phyloP scores from a whole-genome alignment of 129 eudicot genomes.

The Artemisia tridentata region DNA sequence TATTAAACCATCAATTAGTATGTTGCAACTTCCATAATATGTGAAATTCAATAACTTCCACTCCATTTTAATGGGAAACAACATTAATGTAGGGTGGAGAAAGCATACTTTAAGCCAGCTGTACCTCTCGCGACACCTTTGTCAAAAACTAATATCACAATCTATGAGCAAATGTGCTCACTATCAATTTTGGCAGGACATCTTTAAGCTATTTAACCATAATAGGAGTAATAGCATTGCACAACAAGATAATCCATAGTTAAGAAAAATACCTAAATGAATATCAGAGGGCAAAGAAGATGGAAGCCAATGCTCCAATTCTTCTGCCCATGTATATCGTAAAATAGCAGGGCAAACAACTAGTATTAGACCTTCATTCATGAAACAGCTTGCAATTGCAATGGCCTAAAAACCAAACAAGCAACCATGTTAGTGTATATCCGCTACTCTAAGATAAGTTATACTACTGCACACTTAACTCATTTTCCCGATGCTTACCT shows the following conservation, averaged over 20 bases:
- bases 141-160: conserved; percentile 5
- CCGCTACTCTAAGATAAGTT: neutral
- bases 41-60: neutral
- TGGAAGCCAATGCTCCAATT: conserved; percentile 97
- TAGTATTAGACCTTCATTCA: conserved; percentile 74
- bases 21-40: too few species aligned
- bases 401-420: conserved; percentile 61
- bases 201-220: conserved; percentile 1
- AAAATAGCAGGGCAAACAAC: conserved; percentile 97
- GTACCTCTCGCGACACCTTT: conserved; percentile 16
- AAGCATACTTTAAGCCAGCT: conserved; percentile 8
- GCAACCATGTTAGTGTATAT: conserved; percentile 10
- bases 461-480: neutral
- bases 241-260: conserved; percentile 2
- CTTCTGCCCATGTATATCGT: conserved; percentile 95
- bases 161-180: neutral
- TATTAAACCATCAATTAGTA: neutral
- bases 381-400: conserved; percentile 88
- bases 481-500: conserved; percentile 42
- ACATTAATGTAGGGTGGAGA: conserved; percentile 1
- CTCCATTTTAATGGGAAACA: neutral
- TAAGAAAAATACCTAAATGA: conserved; percentile 67
- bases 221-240: neutral
- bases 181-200: neutral
- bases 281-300: conserved; percentile 85